These are phyloP conservation scores for Escallonia rubra DNA, from an alignment of 129 eudicot genomes.

Conservation along the genomic window DNA sequence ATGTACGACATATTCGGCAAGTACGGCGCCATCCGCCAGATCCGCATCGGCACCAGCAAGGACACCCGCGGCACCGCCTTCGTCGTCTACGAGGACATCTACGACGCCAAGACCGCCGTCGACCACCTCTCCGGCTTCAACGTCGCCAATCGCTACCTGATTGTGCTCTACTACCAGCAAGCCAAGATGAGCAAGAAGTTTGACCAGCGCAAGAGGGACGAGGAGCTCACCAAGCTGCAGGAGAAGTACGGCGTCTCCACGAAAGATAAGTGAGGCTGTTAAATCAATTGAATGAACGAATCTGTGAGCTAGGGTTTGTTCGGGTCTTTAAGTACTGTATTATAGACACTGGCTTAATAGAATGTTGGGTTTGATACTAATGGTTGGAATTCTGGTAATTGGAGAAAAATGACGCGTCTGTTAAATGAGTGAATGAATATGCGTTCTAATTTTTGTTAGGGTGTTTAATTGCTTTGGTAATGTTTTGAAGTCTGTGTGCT, in stretches of 20 bases:
- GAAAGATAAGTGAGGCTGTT: slow-evolving; percentile 36
- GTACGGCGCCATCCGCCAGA: slow-evolving; percentile 73
- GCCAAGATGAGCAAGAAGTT: slow-evolving; percentile 86
- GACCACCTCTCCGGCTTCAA: slow-evolving; percentile 67
- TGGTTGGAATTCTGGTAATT: no score
- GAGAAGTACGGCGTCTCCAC: slow-evolving; percentile 75
- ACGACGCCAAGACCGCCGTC: slow-evolving; percentile 74
- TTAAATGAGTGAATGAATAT: no score
- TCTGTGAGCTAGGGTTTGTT: no score
- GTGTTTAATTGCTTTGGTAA: no score
- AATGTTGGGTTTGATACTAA: no score
- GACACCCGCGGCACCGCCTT: slow-evolving; percentile 77
- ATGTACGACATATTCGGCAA: slow-evolving; percentile 90
- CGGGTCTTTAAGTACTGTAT: no score
- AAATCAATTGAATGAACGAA: no score
- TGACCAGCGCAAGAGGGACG: slow-evolving; percentile 72
- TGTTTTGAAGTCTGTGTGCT: no score
- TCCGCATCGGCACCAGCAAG: slow-evolving; percentile 72
- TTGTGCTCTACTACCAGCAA: slow-evolving; percentile 77
- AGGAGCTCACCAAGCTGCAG: slow-evolving; percentile 63
- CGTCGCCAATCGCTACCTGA: slow-evolving; percentile 69
- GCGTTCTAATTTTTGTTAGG: no score
- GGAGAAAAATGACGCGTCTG: no score
- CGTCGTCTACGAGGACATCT: slow-evolving; percentile 69
- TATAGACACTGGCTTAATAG: no score